Percentiles rank a stretch among this genome's conserved stretches.
Conservation (phyloP, 2,329 filamentous ascomycete genomes). For the Mycogone perniciosa region DNA sequence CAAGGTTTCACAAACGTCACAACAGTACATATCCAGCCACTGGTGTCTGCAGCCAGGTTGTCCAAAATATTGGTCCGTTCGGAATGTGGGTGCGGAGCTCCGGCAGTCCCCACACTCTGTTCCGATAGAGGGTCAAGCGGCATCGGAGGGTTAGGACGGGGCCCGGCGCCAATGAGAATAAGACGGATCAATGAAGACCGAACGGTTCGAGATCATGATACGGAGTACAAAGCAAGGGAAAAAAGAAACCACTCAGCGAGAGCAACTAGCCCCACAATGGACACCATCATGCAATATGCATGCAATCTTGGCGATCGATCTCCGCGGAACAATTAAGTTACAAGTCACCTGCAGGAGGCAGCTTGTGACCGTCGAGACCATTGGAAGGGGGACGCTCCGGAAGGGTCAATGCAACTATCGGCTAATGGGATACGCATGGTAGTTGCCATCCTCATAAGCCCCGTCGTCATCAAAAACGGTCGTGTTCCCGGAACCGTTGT, state of each 20-base stretch:
- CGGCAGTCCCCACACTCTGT: not conserved
- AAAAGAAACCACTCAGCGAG: conserved; percentile 1
- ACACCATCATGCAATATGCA: conserved; percentile 7
- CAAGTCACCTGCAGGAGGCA: not conserved
- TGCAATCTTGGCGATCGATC: not conserved
- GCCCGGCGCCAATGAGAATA: not conserved
- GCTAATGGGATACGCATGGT: conserved; percentile 29
- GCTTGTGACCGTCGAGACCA: not conserved
- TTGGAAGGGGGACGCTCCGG: not conserved
- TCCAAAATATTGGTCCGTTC: too few relatives aligned
- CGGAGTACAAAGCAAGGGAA: not conserved
- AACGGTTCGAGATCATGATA: not conserved
- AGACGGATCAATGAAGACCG: conserved; percentile 1
- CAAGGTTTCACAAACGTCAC: too few relatives aligned
- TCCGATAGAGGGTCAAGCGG: conserved; percentile 1
- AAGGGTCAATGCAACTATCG: conserved; percentile 17
- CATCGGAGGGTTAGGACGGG: conserved; percentile 9
- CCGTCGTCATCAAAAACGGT: conserved; percentile 18
- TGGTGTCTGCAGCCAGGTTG: too few relatives aligned
- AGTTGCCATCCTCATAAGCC: conserved; percentile 29
- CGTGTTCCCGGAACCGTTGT: conserved; percentile 19
- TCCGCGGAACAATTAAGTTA: not conserved
- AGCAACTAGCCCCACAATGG: conserved; percentile 8
- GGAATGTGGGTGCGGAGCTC: not conserved
- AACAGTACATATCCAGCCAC: too few relatives aligned